A percentile compares a stretch with the other conserved stretches of the same genome.
Conservation (phyloP, 805 yeast species). For the Starmerella bombicola region DNA sequence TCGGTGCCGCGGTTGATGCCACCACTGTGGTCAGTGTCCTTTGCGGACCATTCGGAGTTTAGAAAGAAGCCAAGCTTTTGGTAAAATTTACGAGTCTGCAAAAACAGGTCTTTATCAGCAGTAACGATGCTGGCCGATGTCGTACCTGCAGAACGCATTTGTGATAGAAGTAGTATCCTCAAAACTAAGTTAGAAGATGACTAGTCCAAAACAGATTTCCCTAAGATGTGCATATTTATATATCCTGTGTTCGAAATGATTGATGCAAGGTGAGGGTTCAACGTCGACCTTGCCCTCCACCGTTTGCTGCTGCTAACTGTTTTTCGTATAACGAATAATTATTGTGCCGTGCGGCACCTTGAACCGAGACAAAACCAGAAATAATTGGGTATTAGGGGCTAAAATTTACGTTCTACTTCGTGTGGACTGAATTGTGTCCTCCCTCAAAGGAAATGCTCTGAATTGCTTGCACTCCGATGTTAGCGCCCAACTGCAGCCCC, state of each 20-base stretch:
- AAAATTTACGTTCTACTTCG: too few species aligned
- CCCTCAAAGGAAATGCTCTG: too few species aligned
- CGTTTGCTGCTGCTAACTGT: slow-evolving; percentile 1
- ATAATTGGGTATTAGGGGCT: too few species aligned
- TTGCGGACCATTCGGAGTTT: slow-evolving; percentile 29
- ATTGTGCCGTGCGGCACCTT: slow-evolving; percentile 3
- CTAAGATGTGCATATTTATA: neutral
- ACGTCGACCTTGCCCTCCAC: slow-evolving; percentile 2
- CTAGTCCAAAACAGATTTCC: too few species aligned
- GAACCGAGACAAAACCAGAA: too few species aligned
- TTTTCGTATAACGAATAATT: too few species aligned
- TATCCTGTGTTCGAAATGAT: neutral
- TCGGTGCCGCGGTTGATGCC: slow-evolving; percentile 21
- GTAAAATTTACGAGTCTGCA: slow-evolving; percentile 46
- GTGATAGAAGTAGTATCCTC: too few species aligned
- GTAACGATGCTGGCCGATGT: slow-evolving; percentile 47
- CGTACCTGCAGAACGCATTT: slow-evolving; percentile 40
- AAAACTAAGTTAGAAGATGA: too few species aligned
- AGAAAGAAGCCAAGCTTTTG: slow-evolving; percentile 33
- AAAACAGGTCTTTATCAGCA: slow-evolving; percentile 34
- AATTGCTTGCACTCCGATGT: too few species aligned
- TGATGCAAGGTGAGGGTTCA: neutral
- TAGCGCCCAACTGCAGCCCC: too few species aligned
- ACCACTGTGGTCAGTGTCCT: slow-evolving; percentile 17
- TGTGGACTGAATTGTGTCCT: too few species aligned